Evolutionary conservation across 768 basidiomycete species (phyloP).

Genomic region (Tylopilus subfusipes): DNA sequence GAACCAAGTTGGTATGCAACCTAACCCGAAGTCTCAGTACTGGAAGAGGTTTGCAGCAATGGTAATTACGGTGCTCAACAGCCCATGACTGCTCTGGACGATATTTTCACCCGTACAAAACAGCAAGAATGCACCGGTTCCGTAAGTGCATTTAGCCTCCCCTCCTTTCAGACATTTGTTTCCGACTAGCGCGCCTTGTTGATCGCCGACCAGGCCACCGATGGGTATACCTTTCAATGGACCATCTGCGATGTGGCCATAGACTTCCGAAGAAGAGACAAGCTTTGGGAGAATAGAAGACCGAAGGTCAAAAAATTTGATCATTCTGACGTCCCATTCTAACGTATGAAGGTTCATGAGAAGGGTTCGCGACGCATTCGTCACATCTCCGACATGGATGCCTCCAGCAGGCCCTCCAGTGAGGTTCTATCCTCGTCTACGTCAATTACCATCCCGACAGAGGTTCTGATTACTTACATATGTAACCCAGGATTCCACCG

Average conservation of each 20-base stretch:
- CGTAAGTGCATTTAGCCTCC: slow-evolving; percentile 97
- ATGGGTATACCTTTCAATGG: slow-evolving; percentile 74
- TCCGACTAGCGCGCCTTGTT: slow-evolving; percentile 93
- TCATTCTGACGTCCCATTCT: slow-evolving; percentile 76
- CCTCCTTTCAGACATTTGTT: slow-evolving; percentile 92
- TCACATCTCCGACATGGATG: slow-evolving; percentile 86
- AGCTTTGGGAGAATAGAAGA: slow-evolving; percentile 77
- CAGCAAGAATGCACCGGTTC: slow-evolving; percentile 93
- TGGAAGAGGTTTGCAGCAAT: not conserved
- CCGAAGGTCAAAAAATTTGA: slow-evolving; percentile 84
- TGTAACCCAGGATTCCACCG: slow-evolving; percentile 94
- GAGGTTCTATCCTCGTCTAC: slow-evolving; percentile 53
- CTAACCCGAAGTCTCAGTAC: slow-evolving; percentile 35
- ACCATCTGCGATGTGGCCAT: slow-evolving; percentile 71
- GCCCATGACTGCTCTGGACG: slow-evolving; percentile 79
- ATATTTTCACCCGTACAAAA: slow-evolving; percentile 91
- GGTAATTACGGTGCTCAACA: slow-evolving; percentile 75
- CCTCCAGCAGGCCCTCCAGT: slow-evolving; percentile 70
- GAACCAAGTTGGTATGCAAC: slow-evolving; percentile 89
- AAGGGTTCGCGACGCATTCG: slow-evolving; percentile 95
- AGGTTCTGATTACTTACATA: slow-evolving; percentile 53
- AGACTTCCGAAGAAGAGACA: slow-evolving; percentile 89
- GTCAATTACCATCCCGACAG: not conserved
- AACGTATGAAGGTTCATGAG: slow-evolving; percentile 81
- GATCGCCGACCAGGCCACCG: slow-evolving; percentile 92